These are phyloP conservation scores for Stramenopiles sp. DNA, from an alignment of 352 stramenopile genomes.

Conservation along the genomic window DNA sequence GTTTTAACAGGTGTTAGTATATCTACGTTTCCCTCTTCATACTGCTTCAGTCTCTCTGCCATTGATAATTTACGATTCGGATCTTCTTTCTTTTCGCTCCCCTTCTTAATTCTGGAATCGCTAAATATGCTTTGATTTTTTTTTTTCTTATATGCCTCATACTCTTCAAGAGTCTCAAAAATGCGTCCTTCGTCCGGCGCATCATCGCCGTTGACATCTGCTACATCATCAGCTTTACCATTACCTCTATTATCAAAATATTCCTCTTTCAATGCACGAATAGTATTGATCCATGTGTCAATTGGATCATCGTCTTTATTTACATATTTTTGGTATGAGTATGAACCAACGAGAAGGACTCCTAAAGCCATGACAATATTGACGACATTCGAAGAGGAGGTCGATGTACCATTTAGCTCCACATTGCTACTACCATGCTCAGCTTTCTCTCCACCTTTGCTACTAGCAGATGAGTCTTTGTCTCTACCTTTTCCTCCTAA, in stretches of 20 bases:
- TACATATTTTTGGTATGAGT: background rate
- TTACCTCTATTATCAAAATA: background rate
- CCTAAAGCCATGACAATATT: too few species aligned
- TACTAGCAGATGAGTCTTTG: too few species aligned
- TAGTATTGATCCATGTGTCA: background rate
- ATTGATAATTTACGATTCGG: background rate
- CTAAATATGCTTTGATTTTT: background rate
- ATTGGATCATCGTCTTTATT: background rate
- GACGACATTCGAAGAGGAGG: too few species aligned
- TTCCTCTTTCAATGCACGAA: background rate
- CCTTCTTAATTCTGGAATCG: background rate
- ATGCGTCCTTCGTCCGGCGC: too few species aligned
- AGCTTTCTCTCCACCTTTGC: too few species aligned
- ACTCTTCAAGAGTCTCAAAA: conserved; percentile 2
- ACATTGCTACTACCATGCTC: too few species aligned
- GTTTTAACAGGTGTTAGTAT: background rate
- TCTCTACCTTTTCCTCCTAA: too few species aligned
- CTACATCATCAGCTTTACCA: background rate
- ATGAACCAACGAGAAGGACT: background rate
- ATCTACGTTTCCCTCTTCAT: background rate
- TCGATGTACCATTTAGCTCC: too few species aligned
- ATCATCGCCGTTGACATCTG: background rate
- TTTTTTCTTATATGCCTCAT: conserved; percentile 7
- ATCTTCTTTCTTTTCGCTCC: background rate
- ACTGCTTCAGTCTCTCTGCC: background rate